A percentile compares a stretch with the other conserved stretches of the same genome.
phyloP scores from a whole-genome alignment of 768 basidiomycete species.

The Boletus pseudopeckii region DNA sequence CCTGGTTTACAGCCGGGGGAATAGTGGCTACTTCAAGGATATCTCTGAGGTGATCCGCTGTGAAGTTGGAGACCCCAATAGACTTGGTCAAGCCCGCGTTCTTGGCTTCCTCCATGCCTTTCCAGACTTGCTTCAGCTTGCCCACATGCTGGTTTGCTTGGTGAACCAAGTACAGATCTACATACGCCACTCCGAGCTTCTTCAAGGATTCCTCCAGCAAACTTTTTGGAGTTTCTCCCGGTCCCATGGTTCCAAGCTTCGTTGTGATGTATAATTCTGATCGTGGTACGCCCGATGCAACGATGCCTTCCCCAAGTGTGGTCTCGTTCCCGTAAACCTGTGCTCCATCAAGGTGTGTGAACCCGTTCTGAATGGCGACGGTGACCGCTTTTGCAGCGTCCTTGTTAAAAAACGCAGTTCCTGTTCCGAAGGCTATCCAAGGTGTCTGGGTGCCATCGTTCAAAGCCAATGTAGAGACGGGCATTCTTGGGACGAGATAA shows the following conservation, averaged over 20 bases:
- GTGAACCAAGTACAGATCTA: slow-evolving; percentile 68
- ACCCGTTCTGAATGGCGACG: slow-evolving; percentile 51
- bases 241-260: slow-evolving; percentile 38
- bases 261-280: slow-evolving; percentile 62
- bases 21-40: slow-evolving; percentile 44
- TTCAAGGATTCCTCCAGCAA: slow-evolving; percentile 51
- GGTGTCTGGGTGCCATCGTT: slow-evolving; percentile 55
- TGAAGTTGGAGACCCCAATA: slow-evolving; percentile 59
- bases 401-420: slow-evolving; percentile 47
- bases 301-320: slow-evolving; percentile 48
- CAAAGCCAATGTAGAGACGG: slow-evolving; percentile 38
- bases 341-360: slow-evolving; percentile 64
- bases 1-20: slow-evolving; percentile 54
- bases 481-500: slow-evolving; percentile 19
- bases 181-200: slow-evolving; percentile 50
- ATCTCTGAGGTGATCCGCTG: slow-evolving; percentile 39
- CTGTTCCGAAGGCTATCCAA: slow-evolving; percentile 62
- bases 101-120: slow-evolving; percentile 56
- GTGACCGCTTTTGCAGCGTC: slow-evolving; percentile 41
- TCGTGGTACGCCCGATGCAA: slow-evolving; percentile 47
- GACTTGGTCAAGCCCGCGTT: slow-evolving; percentile 37
- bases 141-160: slow-evolving; percentile 37
- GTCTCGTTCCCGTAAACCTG: slow-evolving; percentile 58
- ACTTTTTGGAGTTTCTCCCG: slow-evolving; percentile 45
- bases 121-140: slow-evolving; percentile 53